A percentile compares a stretch with the other conserved stretches of the same genome.
Evolutionary conservation across 2,329 filamentous ascomycete genomes (phyloP).

Genomic region (Verticillium alfalfae): DNA sequence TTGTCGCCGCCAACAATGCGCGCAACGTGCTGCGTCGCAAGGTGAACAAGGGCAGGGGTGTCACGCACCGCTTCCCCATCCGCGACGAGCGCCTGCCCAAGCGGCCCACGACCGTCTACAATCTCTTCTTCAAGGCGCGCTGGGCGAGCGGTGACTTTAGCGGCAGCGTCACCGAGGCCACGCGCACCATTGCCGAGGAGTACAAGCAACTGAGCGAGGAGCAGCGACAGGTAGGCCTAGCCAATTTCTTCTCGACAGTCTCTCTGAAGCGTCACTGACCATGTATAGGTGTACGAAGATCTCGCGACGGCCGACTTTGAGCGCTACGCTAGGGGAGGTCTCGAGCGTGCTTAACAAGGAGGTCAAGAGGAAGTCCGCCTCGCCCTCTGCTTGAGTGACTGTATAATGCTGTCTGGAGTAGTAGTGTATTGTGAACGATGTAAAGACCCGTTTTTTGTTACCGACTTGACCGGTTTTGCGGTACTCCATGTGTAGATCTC

Average conservation of each 20-base stretch:
- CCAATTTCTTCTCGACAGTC: too few species aligned
- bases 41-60: conserved; percentile 13
- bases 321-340: conserved; percentile 24
- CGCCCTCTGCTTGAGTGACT: neutral
- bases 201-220: conserved; percentile 37
- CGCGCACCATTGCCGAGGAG: conserved; percentile 20
- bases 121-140: conserved; percentile 30
- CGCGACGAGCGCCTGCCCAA: conserved; percentile 44
- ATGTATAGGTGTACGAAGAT: conserved; percentile 26
- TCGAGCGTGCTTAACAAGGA: conserved; percentile 12
- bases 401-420: neutral
- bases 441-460: neutral
- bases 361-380: neutral
- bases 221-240: conserved; percentile 31
- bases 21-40: conserved; percentile 35
- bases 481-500: neutral
- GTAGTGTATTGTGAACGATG: too few species aligned
- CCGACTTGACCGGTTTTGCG: neutral
- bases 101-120: conserved; percentile 23
- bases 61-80: conserved; percentile 19
- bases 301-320: conserved; percentile 19
- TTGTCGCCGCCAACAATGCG: conserved; percentile 40
- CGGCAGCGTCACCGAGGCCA: conserved; percentile 10
- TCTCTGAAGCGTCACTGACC: neutral
- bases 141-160: conserved; percentile 22